Evolutionary conservation across 495 filamentous ascomycete genomes (phyloP), one percentile per base, ranked within the genome.

Genomic region (Neurospora intermedia): DNA sequence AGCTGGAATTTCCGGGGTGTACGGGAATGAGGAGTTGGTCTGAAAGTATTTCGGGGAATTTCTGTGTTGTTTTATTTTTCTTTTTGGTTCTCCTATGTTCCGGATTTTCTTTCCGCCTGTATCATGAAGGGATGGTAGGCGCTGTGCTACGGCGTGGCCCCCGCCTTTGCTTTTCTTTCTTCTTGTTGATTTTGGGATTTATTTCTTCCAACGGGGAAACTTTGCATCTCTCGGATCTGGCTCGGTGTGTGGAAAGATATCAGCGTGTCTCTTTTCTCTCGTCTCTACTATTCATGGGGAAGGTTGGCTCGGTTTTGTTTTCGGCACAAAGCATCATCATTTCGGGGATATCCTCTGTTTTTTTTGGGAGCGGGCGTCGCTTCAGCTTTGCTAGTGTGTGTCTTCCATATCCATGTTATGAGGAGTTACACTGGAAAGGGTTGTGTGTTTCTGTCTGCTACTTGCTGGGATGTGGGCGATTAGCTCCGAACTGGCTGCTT

Each of bases 221-320:
- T 66, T 69, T 78, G 78, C 78, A 79, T 66, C 54, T 79, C 78
- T 78, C 77, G 77, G 77, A 77, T 76, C 74, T 74, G 75, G 78
- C 54, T 66, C 54, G 54, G 54, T 66, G 54, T 66, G 54, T 66
- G 54, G 54, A 66, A 66, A 66, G 54, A 66, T 66, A 66, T 66
- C 54, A 66, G 54, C 54, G 54, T 62, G 27, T 66, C 54, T 66
- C 13, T 66, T 66, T 54, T 54, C 46, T 66, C 54, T 66, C 54
- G 54, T 66, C 54, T 66, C 27, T 66, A 66, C 54, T 66, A 66
- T 35, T 66, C 35, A 15, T 66, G 54, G 54, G 54, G 54, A 66
- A 66, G 54, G 54, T 15, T 66, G 54, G 54, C 54, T 62, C 54
- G 54, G 54, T 66, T 66, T 35, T 35, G 8, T 66, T 66, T 66